Percentiles rank a stretch among this genome's conserved stretches.
phyloP scores from a whole-genome alignment of 805 yeast species.

The Wickerhamomyces bovis region DNA sequence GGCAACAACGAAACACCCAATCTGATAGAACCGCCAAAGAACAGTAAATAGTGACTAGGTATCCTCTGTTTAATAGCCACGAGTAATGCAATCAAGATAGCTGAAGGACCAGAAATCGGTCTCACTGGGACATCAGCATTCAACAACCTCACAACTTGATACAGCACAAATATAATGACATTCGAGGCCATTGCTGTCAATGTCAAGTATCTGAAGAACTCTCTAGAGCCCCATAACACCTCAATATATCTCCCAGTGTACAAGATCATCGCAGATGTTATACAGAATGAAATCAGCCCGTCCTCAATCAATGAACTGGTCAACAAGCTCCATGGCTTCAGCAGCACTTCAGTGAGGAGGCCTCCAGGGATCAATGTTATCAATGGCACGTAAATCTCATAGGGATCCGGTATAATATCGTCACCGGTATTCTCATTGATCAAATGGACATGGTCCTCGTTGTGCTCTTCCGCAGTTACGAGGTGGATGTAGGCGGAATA shows the following conservation, averaged over 20 bases:
- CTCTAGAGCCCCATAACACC: conserved; percentile 46
- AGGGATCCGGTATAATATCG: conserved; percentile 32
- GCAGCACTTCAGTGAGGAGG: conserved; percentile 28
- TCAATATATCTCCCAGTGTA: conserved; percentile 53
- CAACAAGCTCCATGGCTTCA: conserved; percentile 45
- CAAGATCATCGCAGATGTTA: conserved; percentile 33
- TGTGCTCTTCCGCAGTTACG: conserved; percentile 18
- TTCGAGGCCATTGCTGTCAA: conserved; percentile 33
- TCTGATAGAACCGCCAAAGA: conserved; percentile 40
- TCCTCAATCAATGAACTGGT: conserved; percentile 44
- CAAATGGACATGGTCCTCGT: conserved; percentile 19
- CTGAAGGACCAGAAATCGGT: conserved; percentile 15
- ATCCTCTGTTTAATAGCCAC: conserved; percentile 52
- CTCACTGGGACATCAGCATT: conserved; percentile 3
- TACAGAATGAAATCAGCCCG: conserved; percentile 31
- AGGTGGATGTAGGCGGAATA: conserved; percentile 26
- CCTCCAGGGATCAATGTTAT: conserved; percentile 42
- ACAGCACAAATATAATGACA: conserved; percentile 23
- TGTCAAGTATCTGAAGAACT: conserved; percentile 36
- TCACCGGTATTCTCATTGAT: conserved; percentile 5
- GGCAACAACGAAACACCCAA: conserved; percentile 24
- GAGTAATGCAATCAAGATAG: conserved; percentile 37
- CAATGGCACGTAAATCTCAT: conserved; percentile 42
- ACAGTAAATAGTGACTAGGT: conserved; percentile 44
- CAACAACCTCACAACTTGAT: neutral